A percentile compares a stretch with the other conserved stretches of the same genome.
These are phyloP conservation scores for Ophiosphaerella narmari DNA, from an alignment of 2,329 filamentous ascomycete genomes.

Conservation along the genomic window DNA sequence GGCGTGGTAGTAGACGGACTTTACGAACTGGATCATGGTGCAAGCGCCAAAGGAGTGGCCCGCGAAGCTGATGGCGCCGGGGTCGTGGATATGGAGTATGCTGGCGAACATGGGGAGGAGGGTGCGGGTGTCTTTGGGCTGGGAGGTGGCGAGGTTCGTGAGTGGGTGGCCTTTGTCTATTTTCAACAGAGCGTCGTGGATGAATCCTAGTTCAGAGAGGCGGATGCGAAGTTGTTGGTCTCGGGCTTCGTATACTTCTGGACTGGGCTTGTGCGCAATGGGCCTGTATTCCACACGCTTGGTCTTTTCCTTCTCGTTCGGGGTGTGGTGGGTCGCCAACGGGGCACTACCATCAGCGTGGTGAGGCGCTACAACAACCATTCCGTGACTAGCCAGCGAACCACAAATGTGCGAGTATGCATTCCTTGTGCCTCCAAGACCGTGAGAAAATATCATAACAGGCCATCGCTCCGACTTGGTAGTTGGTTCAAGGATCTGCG, in stretches of 20 bases:
- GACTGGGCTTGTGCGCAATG: conserved; percentile 64
- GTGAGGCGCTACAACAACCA: conserved; percentile 80
- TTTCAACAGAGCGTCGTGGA: conserved; percentile 69
- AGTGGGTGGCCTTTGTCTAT: conserved; percentile 63
- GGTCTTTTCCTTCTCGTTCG: conserved; percentile 49
- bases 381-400: conserved; percentile 77
- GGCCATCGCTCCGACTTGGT: conserved; percentile 68
- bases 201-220: conserved; percentile 75
- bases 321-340: conserved; percentile 70
- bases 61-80: conserved; percentile 73
- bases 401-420: conserved; percentile 83
- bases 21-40: conserved; percentile 75
- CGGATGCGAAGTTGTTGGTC: conserved; percentile 75
- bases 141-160: conserved; percentile 51
- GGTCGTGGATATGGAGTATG: conserved; percentile 69
- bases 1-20: conserved; percentile 73
- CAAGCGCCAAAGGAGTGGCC: conserved; percentile 84
- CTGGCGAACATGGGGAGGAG: conserved; percentile 64
- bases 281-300: conserved; percentile 51
- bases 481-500: conserved; percentile 59
- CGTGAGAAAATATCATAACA: conserved; percentile 84
- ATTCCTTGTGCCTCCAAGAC: conserved; percentile 78
- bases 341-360: conserved; percentile 82
- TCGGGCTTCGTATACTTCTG: conserved; percentile 68
- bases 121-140: conserved; percentile 43